These are phyloP conservation scores for Mycena sp. DNA, from an alignment of 1,284 basidiomycete species.

Conservation along the genomic window DNA sequence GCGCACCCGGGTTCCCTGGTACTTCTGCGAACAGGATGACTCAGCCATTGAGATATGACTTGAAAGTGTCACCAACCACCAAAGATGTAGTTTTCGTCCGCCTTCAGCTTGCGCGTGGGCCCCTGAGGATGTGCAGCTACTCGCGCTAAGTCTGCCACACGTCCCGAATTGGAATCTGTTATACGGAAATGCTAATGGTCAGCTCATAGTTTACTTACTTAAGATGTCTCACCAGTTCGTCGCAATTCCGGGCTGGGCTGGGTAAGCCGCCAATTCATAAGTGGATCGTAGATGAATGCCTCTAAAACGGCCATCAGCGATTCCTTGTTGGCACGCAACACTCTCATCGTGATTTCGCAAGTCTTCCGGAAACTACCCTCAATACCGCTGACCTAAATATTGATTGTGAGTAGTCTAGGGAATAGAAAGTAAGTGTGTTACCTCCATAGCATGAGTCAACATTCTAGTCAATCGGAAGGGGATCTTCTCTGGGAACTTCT, in stretches of 20 bases:
- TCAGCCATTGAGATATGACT: background rate
- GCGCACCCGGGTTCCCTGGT: slow-evolving; percentile 61
- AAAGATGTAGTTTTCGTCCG: slow-evolving; percentile 86
- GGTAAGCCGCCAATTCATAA: slow-evolving; percentile 90
- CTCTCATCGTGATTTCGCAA: slow-evolving; percentile 97
- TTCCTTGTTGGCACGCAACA: slow-evolving; percentile 96
- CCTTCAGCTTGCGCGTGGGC: slow-evolving; percentile 76
- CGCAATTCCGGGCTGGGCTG: slow-evolving; percentile 75
- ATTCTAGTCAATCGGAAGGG: slow-evolving; percentile 98
- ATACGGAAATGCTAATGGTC: slow-evolving; percentile 4
- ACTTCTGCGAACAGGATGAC: slow-evolving; percentile 54
- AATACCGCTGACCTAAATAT: slow-evolving; percentile 87
- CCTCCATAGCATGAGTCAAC: slow-evolving; percentile 99
- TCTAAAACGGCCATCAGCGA: slow-evolving; percentile 98
- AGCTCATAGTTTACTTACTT: background rate
- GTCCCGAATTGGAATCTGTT: slow-evolving; percentile 57
- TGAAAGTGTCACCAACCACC: slow-evolving; percentile 59
- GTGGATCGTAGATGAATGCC: slow-evolving; percentile 91
- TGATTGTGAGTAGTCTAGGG: slow-evolving; percentile 21
- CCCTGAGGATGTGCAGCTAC: slow-evolving; percentile 80
- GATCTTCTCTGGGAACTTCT: slow-evolving; percentile 99
- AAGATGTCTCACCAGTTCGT: slow-evolving; percentile 45
- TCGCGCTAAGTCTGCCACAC: slow-evolving; percentile 69
- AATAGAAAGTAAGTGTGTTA: slow-evolving; percentile 40
- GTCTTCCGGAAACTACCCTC: slow-evolving; percentile 97